Evolutionary conservation across 2,329 filamentous ascomycete genomes (phyloP).

Genomic region (Trichoderma citrinoviride): DNA sequence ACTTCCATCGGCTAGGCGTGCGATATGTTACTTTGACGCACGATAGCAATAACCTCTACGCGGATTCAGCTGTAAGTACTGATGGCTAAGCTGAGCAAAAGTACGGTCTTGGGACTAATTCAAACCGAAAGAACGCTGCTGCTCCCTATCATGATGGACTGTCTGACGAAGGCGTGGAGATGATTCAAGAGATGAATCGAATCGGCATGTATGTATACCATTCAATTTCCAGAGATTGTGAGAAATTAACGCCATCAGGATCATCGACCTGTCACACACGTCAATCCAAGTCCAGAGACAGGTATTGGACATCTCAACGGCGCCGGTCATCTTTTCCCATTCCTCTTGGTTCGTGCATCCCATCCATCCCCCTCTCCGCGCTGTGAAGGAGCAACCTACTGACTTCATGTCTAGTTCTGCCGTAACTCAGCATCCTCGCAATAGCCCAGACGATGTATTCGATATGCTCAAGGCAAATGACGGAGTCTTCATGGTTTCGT

Average conservation of each 20-base stretch:
- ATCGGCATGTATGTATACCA: constrained; percentile 20
- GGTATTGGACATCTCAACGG: constrained; percentile 38
- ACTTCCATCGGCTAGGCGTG: constrained; percentile 71
- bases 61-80: constrained; percentile 19
- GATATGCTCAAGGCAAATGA: constrained; percentile 66
- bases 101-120: not conserved
- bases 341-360: constrained; percentile 22
- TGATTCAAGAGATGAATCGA: constrained; percentile 24
- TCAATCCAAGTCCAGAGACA: constrained; percentile 15
- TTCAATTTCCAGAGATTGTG: not conserved
- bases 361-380: not conserved
- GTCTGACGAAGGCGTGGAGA: constrained; percentile 16
- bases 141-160: constrained; percentile 9
- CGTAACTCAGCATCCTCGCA: constrained; percentile 72
- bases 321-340: constrained; percentile 81
- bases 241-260: constrained; percentile 26
- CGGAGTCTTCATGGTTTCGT: constrained; percentile 83
- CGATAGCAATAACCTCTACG: constrained; percentile 45
- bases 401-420: constrained; percentile 54
- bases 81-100: accelerated
- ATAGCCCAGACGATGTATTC: constrained; percentile 78
- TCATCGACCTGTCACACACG: constrained; percentile 75
- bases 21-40: constrained; percentile 82
- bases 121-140: not conserved
- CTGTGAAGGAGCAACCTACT: too few relatives aligned